Percentiles rank a stretch among this genome's conserved stretches.
These are phyloP conservation scores for Dipteronia dyeriana DNA, from an alignment of 345 rosid genomes.

Conservation along the genomic window DNA sequence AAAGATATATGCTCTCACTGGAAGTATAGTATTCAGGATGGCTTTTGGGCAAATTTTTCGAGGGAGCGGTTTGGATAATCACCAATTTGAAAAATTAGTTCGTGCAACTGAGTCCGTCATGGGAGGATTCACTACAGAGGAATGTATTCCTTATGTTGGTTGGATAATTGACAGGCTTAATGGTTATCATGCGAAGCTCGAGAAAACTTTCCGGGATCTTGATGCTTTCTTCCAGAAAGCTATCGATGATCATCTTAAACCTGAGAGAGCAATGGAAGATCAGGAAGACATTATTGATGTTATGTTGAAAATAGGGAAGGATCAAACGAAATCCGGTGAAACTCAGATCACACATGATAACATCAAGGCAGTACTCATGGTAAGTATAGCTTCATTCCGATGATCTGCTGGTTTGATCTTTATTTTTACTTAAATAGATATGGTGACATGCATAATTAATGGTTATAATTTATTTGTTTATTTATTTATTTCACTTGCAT, in stretches of 20 bases:
- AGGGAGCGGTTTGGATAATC: too few species aligned
- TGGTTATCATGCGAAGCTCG: slow-evolving; percentile 18
- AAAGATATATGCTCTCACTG: slow-evolving; percentile 30
- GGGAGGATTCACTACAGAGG: too few species aligned
- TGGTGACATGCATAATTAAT: too few species aligned
- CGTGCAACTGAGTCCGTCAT: too few species aligned
- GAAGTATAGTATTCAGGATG: slow-evolving; percentile 18
- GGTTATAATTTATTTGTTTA: too few species aligned
- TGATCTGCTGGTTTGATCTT: too few species aligned
- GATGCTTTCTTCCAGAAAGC: slow-evolving; percentile 19
- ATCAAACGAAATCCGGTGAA: slow-evolving; percentile 2
- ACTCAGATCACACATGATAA: slow-evolving; percentile 1
- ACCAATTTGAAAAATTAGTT: too few species aligned
- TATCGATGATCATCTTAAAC: slow-evolving; percentile 20
- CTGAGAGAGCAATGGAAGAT: slow-evolving; percentile 7
- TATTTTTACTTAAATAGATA: too few species aligned
- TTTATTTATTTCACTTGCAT: too few species aligned
- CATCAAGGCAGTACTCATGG: slow-evolving; percentile 26
- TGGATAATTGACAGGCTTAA: slow-evolving; percentile 29
- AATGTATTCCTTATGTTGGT: slow-evolving; percentile 26
- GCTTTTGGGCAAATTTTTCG: slow-evolving; percentile 36
- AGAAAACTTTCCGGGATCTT: slow-evolving; percentile 16
- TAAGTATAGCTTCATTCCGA: too few species aligned
- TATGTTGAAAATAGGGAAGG: slow-evolving; percentile 18
- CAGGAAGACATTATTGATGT: slow-evolving; percentile 30